phyloP scores from a whole-genome alignment of 345 rosid species.

The Zanthoxylum bungeanum region DNA sequence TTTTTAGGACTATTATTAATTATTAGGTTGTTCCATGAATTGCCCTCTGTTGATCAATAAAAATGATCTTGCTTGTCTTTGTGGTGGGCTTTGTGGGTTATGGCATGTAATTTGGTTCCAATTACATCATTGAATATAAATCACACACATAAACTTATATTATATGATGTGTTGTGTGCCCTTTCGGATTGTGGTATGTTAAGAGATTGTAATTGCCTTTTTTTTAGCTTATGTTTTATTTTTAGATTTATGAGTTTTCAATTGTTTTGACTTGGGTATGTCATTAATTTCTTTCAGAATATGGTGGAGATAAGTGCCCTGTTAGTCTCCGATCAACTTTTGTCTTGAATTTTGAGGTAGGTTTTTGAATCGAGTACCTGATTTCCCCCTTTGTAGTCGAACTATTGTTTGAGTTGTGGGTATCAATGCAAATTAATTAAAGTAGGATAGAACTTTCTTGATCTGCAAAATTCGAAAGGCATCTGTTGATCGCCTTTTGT shows the following conservation, averaged over 20 bases:
- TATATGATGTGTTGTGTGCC: no score
- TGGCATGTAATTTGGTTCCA: background rate
- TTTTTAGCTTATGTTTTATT: no score
- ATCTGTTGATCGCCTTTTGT: background rate
- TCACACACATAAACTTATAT: no score
- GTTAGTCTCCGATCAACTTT: background rate
- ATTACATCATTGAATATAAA: background rate
- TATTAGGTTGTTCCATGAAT: background rate
- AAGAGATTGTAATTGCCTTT: no score
- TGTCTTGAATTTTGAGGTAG: no score
- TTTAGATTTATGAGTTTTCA: background rate
- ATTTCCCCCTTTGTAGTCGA: no score
- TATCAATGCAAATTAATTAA: no score
- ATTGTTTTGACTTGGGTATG: background rate
- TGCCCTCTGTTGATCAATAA: slow-evolving; percentile 5
- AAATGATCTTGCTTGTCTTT: background rate
- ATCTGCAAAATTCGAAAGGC: background rate
- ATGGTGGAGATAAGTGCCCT: no score
- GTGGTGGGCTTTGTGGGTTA: background rate
- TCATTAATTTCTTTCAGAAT: no score
- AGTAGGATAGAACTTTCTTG: background rate
- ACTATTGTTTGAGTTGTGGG: no score
- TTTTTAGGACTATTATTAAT: no score
- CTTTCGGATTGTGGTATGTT: background rate
- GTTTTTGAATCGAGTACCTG: no score